phyloP scores from a whole-genome alignment of 768 basidiomycete species.

The Nidula microcarpa region DNA sequence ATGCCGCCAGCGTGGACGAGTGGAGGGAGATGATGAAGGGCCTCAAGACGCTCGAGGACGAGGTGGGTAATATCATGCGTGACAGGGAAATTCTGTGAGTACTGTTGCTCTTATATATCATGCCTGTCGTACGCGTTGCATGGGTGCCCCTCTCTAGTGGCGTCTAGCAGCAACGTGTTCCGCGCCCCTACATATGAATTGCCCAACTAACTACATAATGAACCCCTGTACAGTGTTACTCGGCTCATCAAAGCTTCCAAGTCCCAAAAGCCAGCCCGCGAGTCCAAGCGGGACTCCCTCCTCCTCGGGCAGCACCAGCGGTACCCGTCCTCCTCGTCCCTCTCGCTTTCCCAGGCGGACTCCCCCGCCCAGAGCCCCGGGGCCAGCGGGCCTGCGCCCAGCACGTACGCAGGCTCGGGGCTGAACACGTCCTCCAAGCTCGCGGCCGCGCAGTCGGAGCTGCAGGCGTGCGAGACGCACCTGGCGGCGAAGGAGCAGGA shows the following conservation, averaged over 20 bases:
- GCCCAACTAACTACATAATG: neutral
- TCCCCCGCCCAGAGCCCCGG: slow-evolving; percentile 9
- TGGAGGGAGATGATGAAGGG: slow-evolving; percentile 61
- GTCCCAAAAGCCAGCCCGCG: slow-evolving; percentile 29
- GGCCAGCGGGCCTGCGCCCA: neutral
- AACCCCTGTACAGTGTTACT: slow-evolving; percentile 50
- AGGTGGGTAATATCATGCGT: slow-evolving; percentile 62
- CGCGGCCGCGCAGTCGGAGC: slow-evolving; percentile 63
- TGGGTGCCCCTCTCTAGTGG: too few relatives aligned
- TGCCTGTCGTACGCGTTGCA: too few relatives aligned
- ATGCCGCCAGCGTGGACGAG: slow-evolving; percentile 55
- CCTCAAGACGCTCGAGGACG: slow-evolving; percentile 69
- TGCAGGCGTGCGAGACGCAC: slow-evolving; percentile 80
- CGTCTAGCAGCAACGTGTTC: neutral
- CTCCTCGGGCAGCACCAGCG: slow-evolving; percentile 21
- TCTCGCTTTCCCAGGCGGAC: slow-evolving; percentile 28
- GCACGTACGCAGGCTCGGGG: neutral
- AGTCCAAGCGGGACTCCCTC: slow-evolving; percentile 33
- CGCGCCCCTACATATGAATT: neutral
- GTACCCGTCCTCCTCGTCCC: slow-evolving; percentile 38
- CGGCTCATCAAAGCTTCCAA: slow-evolving; percentile 79
- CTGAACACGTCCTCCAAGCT: slow-evolving; percentile 47
- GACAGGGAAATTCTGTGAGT: slow-evolving; percentile 83
- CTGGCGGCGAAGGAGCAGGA: slow-evolving; percentile 68
- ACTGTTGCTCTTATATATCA: neutral